Base-by-base conservation (phyloP, 768 basidiomycete genomes). In the Myochromella boudieri region DNA sequence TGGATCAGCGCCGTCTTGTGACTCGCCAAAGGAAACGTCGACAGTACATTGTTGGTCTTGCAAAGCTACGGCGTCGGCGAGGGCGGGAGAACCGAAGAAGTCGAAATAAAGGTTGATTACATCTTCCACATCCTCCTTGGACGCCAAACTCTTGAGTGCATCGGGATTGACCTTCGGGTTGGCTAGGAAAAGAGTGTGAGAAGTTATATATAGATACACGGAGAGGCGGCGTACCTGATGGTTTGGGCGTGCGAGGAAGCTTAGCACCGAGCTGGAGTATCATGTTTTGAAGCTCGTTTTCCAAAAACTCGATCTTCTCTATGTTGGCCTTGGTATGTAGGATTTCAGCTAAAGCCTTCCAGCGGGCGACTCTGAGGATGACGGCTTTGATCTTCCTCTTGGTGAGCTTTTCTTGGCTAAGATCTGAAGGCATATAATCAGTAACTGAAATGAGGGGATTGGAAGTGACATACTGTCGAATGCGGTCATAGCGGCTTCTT, bases 31-130 rank as follows among this genome's bases (percentile, higher is more conserved):
- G 1, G 21, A 2, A 36, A 41, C 17, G 12, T 9, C 6, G 11
- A 46, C 6, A 2, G 52, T 8, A 1, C 25, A n/a, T 4, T 31
- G 20, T 14, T 44, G 33, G 0, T 52, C 43, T 9, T 45, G 34
- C 5, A 42, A 34, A 9, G 51, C 17, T 17, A 48, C 36, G 3
- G 37, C 14, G 2, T 53, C 44, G 11, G 45, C 39, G 8, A 3
- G 31, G 7, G 8, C n/a, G n/a, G n/a, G n/a, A n/a, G n/a, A n/a
- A n/a, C n/a, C 28, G 18, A 63, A 62, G 37, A 49, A 56, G 10
- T 58, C 56, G 3, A 26, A 12, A 34, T 65, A 65, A 2, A 60
- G 12, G 15, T 27, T 37, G 1, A 55, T 34, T n/a, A 63, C 14
- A 6, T 55, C 53, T 3, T 14, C 37, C 6, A 60, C 9, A 11